Evolutionary conservation across 1,139 yeast genomes (phyloP), one percentile per base, ranked within the genome.

Genomic region (Magnusiomyces clavatus): DNA sequence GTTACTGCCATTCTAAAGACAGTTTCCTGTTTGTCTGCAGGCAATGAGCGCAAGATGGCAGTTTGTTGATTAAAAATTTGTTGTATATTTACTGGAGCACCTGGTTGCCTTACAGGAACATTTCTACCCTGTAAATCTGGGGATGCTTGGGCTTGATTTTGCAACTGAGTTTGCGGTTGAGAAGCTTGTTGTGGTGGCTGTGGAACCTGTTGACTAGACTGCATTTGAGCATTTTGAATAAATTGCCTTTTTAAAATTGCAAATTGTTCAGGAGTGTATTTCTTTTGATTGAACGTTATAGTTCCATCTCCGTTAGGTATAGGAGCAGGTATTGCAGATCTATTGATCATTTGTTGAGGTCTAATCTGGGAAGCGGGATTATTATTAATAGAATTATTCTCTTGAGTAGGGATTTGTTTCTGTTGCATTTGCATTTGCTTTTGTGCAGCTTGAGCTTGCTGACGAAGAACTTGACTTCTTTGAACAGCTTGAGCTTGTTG

Each of bases 101-200:
- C 36, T 31, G 31, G 31, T 19, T 34, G 37, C 12, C 48, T 10
- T 40, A 8, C 43, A 8, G 35, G 19, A 6, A 13, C 17, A 8
- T 31, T 49, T 24, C 31, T 24, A 24, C 31, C 31, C 46, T 34
- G 42, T 39, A n/a, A 47, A 20, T 19, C 47, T 43, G 6, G 45
- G 34, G 14, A 16, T 41, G 20, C 38, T 14, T 10, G 45, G 29
- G 29, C 14, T 38, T 19, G 37, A 31, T 14, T 37, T 37, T 36
- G 47, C 12, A 16, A 16, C 40, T 34, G 40, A 17, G 31, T 34
- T 14, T n/a, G 37, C 5, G 19, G 43, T 10, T 39, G 51, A n/a
- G 34, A 24, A 8, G 35, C 36, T 16, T 40, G 50, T 19, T 46
- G 48, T 11, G 17, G 48, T 36, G 36, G 48, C 12, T 46, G 45